Base-by-base conservation (phyloP, 306 rosid species). In the Glycine tomentella region DNA sequence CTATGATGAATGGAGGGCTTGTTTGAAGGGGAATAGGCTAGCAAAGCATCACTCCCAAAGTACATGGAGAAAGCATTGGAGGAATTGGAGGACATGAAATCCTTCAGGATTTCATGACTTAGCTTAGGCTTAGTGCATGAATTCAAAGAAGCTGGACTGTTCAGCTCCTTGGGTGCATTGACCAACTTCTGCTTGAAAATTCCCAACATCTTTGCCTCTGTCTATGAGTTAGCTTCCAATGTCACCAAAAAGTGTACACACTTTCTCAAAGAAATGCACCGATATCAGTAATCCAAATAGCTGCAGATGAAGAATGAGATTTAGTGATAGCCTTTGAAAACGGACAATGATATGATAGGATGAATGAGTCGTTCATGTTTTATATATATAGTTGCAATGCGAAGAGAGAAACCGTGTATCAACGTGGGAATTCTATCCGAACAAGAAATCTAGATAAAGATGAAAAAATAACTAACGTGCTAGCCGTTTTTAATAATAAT, bases 121-220 rank as follows among this genome's bases (percentile, higher is more conserved):
- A 46, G 86, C 80, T 91, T 90, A 3, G 94, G 87, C 84, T 86
- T 91, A 68, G 56, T 51, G 44, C 84, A 63, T 12, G 85, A 84
- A 77, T 69, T 76, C 78, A 68, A 31, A 46, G 93, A 64, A 52
- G 88, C 95, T 13, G 99, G 95, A 83, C 99, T 95, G 11, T 91
- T 81, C 36, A 95, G 93, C 91, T 95, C 99, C 85, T 90, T 84
- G 0, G 99, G 99, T 72, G 99, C 94, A 55, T 88, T 86, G 8
- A 89, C 95, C 82, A 90, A 81, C 38, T 80, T 92, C 69, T 88
- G 90, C 83, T 88, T 90, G 93, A 95, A 95, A 84, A 95, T 90
- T 1, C 93, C 94, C 81, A 93, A 90, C 99, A 95, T 34, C 12
- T 57, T 57, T 64, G 72, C 75, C 46, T 77, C 49, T 45, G 31